Evolutionary conservation across 2,329 filamentous ascomycete species (phyloP).

Genomic region (Pyrenophora teres): DNA sequence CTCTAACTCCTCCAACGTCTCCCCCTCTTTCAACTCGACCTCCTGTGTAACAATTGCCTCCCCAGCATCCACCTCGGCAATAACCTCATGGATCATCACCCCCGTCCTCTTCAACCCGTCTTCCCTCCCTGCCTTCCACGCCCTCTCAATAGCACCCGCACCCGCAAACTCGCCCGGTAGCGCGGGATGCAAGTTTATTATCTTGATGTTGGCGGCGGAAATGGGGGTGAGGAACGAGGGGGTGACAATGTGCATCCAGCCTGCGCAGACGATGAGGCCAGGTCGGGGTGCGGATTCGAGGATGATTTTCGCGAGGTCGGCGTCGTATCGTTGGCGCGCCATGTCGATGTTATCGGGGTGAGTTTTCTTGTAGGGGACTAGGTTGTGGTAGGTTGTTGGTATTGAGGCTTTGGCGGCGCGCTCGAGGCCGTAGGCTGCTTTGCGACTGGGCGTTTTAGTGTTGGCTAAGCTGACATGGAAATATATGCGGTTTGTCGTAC

Average conservation of each 20-base stretch:
- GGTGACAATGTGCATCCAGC: constrained; percentile 86
- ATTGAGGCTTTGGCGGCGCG: constrained; percentile 66
- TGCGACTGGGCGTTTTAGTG: constrained; percentile 39
- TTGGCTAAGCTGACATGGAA: not conserved
- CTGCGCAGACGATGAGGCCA: constrained; percentile 76
- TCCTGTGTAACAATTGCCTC: constrained; percentile 72
- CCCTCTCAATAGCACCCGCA: constrained; percentile 75
- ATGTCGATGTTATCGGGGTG: constrained; percentile 56
- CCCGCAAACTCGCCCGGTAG: constrained; percentile 77
- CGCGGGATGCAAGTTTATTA: constrained; percentile 84
- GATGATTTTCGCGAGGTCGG: constrained; percentile 71
- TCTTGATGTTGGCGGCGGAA: constrained; percentile 62
- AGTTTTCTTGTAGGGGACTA: constrained; percentile 74
- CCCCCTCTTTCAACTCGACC: constrained; percentile 64
- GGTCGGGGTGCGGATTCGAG: constrained; percentile 62
- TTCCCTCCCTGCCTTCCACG: constrained; percentile 72
- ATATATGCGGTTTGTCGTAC: constrained; percentile 17
- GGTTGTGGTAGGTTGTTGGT: constrained; percentile 79
- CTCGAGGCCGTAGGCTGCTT: constrained; percentile 66
- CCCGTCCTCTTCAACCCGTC: constrained; percentile 72
- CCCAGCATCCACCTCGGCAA: constrained; percentile 76
- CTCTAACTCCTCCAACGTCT: constrained; percentile 67
- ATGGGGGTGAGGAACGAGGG: constrained; percentile 72
- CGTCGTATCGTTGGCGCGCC: constrained; percentile 73
- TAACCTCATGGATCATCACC: constrained; percentile 87